Evolutionary conservation across 768 basidiomycete genomes (phyloP).

Genomic region (Tephrocybe sp.): DNA sequence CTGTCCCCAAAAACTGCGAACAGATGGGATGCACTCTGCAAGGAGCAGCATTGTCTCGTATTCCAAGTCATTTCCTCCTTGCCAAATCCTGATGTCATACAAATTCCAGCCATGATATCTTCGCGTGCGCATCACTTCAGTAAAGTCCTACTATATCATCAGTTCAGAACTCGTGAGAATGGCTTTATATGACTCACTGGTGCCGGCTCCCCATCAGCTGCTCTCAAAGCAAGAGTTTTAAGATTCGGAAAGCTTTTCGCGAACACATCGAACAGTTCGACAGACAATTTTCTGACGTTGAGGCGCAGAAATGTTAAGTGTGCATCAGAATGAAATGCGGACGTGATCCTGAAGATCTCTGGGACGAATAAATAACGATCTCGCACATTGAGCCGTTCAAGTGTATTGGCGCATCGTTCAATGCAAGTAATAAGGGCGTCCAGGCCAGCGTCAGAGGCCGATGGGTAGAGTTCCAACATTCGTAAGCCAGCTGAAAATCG

Average conservation of each 20-base stretch:
- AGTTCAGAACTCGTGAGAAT: slow-evolving; percentile 2
- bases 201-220: slow-evolving; percentile 25
- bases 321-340: slow-evolving; percentile 23
- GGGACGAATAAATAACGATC: slow-evolving; percentile 38
- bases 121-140: slow-evolving; percentile 25
- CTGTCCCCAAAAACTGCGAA: slow-evolving; percentile 32
- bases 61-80: slow-evolving; percentile 32
- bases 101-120: slow-evolving; percentile 34
- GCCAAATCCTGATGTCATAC: slow-evolving; percentile 36
- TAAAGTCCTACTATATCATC: slow-evolving; percentile 21
- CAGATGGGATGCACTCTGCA: slow-evolving; percentile 31
- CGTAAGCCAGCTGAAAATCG: slow-evolving; percentile 29
- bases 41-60: slow-evolving; percentile 29
- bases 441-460: slow-evolving; percentile 31
- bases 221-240: slow-evolving; percentile 28
- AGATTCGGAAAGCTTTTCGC: slow-evolving; percentile 30
- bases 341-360: slow-evolving; percentile 28
- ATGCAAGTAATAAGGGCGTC: slow-evolving; percentile 32
- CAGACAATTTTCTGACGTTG: slow-evolving; percentile 32
- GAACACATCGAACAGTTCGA: slow-evolving; percentile 33
- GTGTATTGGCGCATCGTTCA: slow-evolving; percentile 27
- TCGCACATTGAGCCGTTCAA: slow-evolving; percentile 35
- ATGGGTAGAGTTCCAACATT: slow-evolving; percentile 43
- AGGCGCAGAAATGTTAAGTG: slow-evolving; percentile 30
- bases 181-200: slow-evolving; percentile 5